Base-by-base conservation (phyloP, 1,284 basidiomycete species). In the Fomitopsis schrenkii region DNA sequence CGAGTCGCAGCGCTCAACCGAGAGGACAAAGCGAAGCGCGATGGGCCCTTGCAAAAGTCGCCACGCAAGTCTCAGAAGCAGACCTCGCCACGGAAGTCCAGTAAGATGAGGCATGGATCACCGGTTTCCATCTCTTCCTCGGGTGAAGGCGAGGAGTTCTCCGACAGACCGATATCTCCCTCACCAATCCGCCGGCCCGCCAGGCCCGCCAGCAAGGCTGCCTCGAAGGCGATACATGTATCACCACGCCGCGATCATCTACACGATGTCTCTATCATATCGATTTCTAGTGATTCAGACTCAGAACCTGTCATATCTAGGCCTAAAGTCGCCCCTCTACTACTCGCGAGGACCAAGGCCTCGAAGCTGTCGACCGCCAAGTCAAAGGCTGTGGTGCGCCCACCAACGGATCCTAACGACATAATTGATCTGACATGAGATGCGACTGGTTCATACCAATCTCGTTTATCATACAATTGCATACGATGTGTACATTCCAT, bases 341-440 rank as follows among this genome's bases (percentile, higher is more conserved):
- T 65, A 33, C 60, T 63, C 19, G 68, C 65, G 9, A 62, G 53
- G 42, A 55, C 62, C 12, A 62, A 61, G 42, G 53, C 57, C 2
- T 54, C 19, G 5, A 30, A 50, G 14, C 6, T 26, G 12, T 45
- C 55, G n/a, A 19, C 35, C 17, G n/a, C 15, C n/a, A 38, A 17
- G 6, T 10, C 17, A 10, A 40, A 38, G 15, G 7, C 35, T 22
- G 7, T 4, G 4, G 4, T 7, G 22, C 17, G 14, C 15, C 10
- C 7, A 48, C 59, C 9, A 9, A 5, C 26, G 48, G 58, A 68
- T 55, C 63, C 64, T 12, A 57, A 62, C 14, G 63, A 75, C 52
- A 63, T 79, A 12, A 78, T 80, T 55, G 79, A 80, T 68, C 70
- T 79, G 28, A 77, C 77, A n/a, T 78, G 63, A 69, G 59, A 61